A percentile compares a stretch with the other conserved stretches of the same genome.
Conservation (phyloP, 345 rosid genomes). For the Microcos paniculata region DNA sequence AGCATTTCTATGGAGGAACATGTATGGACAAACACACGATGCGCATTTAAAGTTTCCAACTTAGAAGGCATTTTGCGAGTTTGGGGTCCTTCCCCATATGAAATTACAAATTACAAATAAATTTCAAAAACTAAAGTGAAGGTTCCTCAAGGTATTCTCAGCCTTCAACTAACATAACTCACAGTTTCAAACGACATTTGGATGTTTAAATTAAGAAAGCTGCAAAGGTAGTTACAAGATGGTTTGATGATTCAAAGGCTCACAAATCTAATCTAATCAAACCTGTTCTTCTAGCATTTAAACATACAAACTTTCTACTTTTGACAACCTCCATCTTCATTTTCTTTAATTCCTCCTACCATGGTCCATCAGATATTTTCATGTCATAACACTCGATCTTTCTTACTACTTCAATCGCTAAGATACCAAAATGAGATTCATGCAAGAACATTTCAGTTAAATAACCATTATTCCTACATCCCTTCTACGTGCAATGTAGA, state of each 20-base stretch:
- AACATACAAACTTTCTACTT: not conserved
- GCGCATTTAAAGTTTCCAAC: not conserved
- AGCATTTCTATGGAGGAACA: not conserved
- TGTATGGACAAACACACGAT: conserved; percentile 7
- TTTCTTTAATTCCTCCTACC: not conserved
- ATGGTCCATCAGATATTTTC: not conserved
- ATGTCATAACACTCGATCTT: not conserved
- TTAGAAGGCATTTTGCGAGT: not conserved
- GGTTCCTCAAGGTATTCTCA: conserved; percentile 1
- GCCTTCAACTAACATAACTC: not conserved
- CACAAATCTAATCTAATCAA: not conserved
- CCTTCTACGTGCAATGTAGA: not conserved
- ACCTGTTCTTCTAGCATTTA: no score
- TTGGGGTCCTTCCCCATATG: not conserved
- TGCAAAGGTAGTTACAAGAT: not conserved
- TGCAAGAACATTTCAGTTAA: not conserved
- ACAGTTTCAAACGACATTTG: not conserved
- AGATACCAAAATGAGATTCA: not conserved
- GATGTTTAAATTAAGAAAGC: not conserved
- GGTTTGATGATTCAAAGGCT: conserved; percentile 6
- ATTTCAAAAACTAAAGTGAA: conserved; percentile 5
- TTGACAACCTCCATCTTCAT: not conserved
- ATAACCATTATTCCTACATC: not conserved
- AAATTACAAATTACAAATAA: not conserved
- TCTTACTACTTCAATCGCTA: not conserved